Evolutionary conservation across 2,329 filamentous ascomycete species (phyloP).

Genomic region (Lithohypha guttulata): DNA sequence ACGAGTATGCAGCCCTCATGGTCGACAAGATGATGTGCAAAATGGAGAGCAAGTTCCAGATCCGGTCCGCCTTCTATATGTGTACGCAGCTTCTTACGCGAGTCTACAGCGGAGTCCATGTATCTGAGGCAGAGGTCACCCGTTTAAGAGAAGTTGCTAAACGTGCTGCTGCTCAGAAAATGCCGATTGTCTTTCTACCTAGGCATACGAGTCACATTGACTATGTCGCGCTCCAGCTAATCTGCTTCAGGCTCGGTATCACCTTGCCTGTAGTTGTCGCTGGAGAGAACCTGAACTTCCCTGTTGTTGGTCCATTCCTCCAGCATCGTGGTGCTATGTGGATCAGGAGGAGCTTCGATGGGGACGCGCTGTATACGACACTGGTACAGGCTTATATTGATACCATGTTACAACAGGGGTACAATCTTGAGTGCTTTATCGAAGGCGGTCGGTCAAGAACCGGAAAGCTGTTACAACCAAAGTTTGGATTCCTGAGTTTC

Average conservation of each 20-base stretch:
- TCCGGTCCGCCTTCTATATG: constrained; percentile 83
- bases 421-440: constrained; percentile 95
- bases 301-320: constrained; percentile 75
- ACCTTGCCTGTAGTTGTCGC: constrained; percentile 85
- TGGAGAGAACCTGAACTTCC: constrained; percentile 93
- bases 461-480: constrained; percentile 84
- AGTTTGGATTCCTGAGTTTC: constrained; percentile 90
- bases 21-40: constrained; percentile 98
- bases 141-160: constrained; percentile 72
- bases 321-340: constrained; percentile 64
- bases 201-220: constrained; percentile 94
- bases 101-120: constrained; percentile 92
- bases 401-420: constrained; percentile 77
- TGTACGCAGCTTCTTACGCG: constrained; percentile 77
- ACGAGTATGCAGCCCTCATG: constrained; percentile 73
- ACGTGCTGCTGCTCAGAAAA: constrained; percentile 71
- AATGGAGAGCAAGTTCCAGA: constrained; percentile 89
- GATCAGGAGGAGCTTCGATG: constrained; percentile 82
- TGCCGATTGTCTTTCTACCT: constrained; percentile 90
- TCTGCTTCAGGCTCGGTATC: constrained; percentile 87
- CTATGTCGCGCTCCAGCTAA: constrained; percentile 87
- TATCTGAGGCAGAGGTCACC: constrained; percentile 86
- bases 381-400: constrained; percentile 97
- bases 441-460: constrained; percentile 89
- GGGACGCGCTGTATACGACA: constrained; percentile 80